Evolutionary conservation across 2,329 filamentous ascomycete genomes (phyloP).

Genomic region (Colletotrichum falcatum): DNA sequence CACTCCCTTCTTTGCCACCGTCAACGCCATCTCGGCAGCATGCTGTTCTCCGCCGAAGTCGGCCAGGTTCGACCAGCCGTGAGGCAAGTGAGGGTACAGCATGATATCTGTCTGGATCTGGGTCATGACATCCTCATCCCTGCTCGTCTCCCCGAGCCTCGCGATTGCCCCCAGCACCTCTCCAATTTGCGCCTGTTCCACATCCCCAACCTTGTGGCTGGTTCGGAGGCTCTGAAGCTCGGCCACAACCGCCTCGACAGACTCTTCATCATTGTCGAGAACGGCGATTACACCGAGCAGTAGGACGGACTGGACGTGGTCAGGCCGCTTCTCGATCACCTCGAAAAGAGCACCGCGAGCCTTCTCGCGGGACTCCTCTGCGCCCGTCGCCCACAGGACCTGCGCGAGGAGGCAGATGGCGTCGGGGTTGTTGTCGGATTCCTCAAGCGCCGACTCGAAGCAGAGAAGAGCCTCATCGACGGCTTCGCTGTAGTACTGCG

Average conservation of each 20-base stretch:
- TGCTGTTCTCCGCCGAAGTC: slow-evolving; percentile 66
- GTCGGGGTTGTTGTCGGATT: slow-evolving; percentile 82
- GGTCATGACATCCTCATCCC: slow-evolving; percentile 64
- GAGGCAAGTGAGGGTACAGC: slow-evolving; percentile 81
- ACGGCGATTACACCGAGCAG: slow-evolving; percentile 87
- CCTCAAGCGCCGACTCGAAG: slow-evolving; percentile 83
- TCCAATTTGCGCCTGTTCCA: slow-evolving; percentile 77
- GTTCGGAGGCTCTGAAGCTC: slow-evolving; percentile 81
- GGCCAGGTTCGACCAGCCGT: slow-evolving; percentile 84
- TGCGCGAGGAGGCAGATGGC: slow-evolving; percentile 89
- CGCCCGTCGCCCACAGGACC: slow-evolving; percentile 91
- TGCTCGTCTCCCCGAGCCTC: slow-evolving; percentile 62
- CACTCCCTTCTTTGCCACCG: slow-evolving; percentile 79
- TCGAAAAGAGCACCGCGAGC: slow-evolving; percentile 85
- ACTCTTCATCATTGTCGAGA: slow-evolving; percentile 82
- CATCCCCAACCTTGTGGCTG: slow-evolving; percentile 69
- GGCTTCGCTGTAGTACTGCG: slow-evolving; percentile 77
- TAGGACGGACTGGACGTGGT: slow-evolving; percentile 83
- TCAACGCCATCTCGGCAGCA: slow-evolving; percentile 81
- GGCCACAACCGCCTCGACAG: slow-evolving; percentile 81
- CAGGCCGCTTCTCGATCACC: slow-evolving; percentile 78
- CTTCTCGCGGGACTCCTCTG: slow-evolving; percentile 77
- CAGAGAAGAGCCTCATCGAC: slow-evolving; percentile 79
- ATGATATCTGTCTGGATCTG: slow-evolving; percentile 84
- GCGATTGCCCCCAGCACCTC: slow-evolving; percentile 82